Conservation (phyloP, 139 green algal species). For the Micromonas commoda region DNA sequence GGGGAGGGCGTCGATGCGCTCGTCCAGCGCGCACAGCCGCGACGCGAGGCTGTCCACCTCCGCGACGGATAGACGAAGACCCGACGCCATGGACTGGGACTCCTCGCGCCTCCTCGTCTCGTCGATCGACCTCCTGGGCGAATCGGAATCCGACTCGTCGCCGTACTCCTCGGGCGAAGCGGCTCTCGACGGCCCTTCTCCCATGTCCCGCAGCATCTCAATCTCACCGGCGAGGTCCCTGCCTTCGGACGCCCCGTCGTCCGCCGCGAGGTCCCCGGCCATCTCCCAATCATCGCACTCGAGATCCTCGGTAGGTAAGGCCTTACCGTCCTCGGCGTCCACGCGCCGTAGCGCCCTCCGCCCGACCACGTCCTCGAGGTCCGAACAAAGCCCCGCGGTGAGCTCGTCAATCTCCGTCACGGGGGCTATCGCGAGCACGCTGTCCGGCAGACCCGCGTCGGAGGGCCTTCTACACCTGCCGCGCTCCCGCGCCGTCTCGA, state of each 20-base stretch:
- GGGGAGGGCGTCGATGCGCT: not conserved
- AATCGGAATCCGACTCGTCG: not conserved
- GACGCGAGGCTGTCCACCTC: not conserved
- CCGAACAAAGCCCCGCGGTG: not conserved
- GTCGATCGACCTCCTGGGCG: no score
- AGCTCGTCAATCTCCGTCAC: constrained; percentile 1
- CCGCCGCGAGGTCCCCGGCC: no score
- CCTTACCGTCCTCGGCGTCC: not conserved
- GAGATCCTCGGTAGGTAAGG: not conserved
- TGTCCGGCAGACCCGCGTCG: not conserved
- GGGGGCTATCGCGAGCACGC: not conserved
- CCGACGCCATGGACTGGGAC: not conserved
- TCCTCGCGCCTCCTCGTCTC: not conserved
- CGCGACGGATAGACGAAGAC: not conserved
- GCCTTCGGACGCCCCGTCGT: not conserved
- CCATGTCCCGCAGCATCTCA: not conserved
- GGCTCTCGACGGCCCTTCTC: not conserved
- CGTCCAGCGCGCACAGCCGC: not conserved
- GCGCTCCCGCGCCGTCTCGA: not conserved
- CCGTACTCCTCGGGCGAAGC: not conserved
- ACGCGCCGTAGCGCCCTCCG: not conserved
- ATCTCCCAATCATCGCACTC: no score
- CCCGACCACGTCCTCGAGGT: no score
- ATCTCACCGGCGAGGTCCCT: not conserved
- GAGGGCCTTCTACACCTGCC: not conserved